A percentile compares a stretch with the other conserved stretches of the same genome.
phyloP scores from a whole-genome alignment of 2,329 filamentous ascomycete species.

The Fusarium bulbicola region DNA sequence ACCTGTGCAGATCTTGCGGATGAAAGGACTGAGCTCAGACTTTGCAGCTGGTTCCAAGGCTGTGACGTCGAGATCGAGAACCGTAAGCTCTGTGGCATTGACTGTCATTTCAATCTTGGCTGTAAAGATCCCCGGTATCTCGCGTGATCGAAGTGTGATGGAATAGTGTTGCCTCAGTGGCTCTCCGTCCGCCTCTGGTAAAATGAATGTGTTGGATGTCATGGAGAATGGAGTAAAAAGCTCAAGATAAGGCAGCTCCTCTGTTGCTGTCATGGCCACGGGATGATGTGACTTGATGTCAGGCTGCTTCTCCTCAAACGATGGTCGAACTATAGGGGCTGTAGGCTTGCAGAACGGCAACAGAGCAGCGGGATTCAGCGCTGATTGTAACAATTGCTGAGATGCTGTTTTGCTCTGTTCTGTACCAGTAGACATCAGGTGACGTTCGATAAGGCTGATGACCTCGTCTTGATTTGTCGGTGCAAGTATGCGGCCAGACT shows the following conservation, averaged over 20 bases:
- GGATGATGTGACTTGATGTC: constrained; percentile 71
- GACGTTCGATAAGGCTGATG: constrained; percentile 50
- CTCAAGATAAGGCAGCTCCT: constrained; percentile 75
- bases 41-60: constrained; percentile 66
- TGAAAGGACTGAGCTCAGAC: constrained; percentile 65
- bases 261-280: constrained; percentile 65
- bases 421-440: constrained; percentile 51
- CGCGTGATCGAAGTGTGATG: constrained; percentile 59
- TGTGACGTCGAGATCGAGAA: constrained; percentile 63
- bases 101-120: constrained; percentile 68
- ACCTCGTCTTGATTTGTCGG: constrained; percentile 50
- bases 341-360: constrained; percentile 59
- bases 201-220: constrained; percentile 60
- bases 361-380: constrained; percentile 61
- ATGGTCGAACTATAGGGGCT: constrained; percentile 34
- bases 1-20: constrained; percentile 54
- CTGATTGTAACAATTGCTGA: constrained; percentile 57
- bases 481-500: constrained; percentile 50
- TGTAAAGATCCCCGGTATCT: constrained; percentile 62
- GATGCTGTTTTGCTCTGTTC: constrained; percentile 43
- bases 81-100: constrained; percentile 59
- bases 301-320: constrained; percentile 47
- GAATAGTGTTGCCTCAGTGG: constrained; percentile 62
- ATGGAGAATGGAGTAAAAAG: constrained; percentile 76
- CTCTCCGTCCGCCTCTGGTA: constrained; percentile 49